A percentile compares a stretch with the other conserved stretches of the same genome.
These are phyloP conservation scores for Lanmaoa rubissima DNA, from an alignment of 768 basidiomycete genomes.

Conservation along the genomic window DNA sequence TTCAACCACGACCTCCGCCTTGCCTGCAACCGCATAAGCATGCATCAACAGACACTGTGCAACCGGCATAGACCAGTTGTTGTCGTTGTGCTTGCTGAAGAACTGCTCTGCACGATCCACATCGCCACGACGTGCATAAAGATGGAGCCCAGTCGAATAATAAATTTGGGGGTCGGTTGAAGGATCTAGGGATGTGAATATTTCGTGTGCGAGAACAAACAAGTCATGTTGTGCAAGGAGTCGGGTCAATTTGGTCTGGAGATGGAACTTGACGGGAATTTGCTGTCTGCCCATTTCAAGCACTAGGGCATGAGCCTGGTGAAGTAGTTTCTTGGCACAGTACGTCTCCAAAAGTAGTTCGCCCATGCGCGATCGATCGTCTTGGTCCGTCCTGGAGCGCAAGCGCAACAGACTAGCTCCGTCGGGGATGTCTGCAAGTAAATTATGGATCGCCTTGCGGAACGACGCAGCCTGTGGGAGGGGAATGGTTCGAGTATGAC, in stretches of 20 bases:
- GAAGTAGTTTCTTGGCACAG: constrained; percentile 30
- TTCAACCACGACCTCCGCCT: constrained; percentile 39
- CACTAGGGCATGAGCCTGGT: constrained; percentile 41
- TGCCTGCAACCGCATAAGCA: constrained; percentile 49
- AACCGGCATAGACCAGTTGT: constrained; percentile 22
- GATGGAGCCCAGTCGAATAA: constrained; percentile 47
- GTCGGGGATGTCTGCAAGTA: constrained; percentile 34
- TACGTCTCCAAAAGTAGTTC: constrained; percentile 43
- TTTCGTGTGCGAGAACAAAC: constrained; percentile 43
- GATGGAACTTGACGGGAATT: constrained; percentile 28
- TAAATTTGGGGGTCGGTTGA: constrained; percentile 17
- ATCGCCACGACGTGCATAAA: constrained; percentile 55
- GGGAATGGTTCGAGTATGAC: constrained; percentile 4
- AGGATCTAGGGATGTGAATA: constrained; percentile 38
- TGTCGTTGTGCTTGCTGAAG: constrained; percentile 37
- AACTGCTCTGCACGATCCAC: constrained; percentile 40
- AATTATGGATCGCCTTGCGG: constrained; percentile 24
- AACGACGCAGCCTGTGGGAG: constrained; percentile 25
- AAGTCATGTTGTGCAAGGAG: constrained; percentile 40
- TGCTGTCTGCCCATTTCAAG: constrained; percentile 39
- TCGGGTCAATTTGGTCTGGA: constrained; percentile 40
- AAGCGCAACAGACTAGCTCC: constrained; percentile 28
- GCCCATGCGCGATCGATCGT: constrained; percentile 33
- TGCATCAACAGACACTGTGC: constrained; percentile 52
- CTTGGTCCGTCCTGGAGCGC: constrained; percentile 23